These are phyloP conservation scores for Pythium aphanidermatum DNA, from an alignment of 352 stramenopile genomes.

Conservation along the genomic window DNA sequence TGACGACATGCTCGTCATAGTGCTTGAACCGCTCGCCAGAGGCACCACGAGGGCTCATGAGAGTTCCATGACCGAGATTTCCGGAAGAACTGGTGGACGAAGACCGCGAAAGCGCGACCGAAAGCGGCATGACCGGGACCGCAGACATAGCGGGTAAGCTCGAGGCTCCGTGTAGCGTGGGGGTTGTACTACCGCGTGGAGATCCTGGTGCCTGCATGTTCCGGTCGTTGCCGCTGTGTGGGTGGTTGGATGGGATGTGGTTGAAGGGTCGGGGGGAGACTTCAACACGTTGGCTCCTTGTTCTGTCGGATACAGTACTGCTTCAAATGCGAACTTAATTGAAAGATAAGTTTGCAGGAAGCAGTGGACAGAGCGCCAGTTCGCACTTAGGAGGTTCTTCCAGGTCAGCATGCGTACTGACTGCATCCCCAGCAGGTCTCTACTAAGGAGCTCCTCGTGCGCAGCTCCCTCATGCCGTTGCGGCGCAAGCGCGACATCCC, in stretches of 20 bases:
- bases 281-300: conserved; percentile 5
- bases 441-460: too few relatives aligned
- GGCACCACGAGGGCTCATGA: conserved; percentile 7
- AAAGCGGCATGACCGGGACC: conserved; percentile 4
- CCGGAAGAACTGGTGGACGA: background rate
- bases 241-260: too few relatives aligned
- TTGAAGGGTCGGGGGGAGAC: background rate
- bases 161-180: too few relatives aligned
- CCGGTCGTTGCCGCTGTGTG: too few relatives aligned
- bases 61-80: background rate
- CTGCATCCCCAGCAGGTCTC: too few relatives aligned
- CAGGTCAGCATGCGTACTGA: too few relatives aligned
- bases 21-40: conserved; percentile 21
- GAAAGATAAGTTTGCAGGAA: conserved; percentile 2
- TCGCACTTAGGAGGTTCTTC: conserved; percentile 14
- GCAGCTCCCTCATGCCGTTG: too few relatives aligned
- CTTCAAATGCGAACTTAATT: conserved; percentile 5
- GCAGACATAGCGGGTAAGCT: conserved; percentile 2
- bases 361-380: conserved; percentile 1
- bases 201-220: too few relatives aligned
- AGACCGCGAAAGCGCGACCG: conserved; percentile 3
- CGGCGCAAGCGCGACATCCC: conserved; percentile 13
- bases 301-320: conserved; percentile 13
- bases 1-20: conserved; percentile 42
- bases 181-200: too few relatives aligned